Percentiles rank a stretch among this genome's conserved stretches.
Evolutionary conservation across 176 grass and related monocot genomes (phyloP).

Genomic region (Pontederia paniculata): DNA sequence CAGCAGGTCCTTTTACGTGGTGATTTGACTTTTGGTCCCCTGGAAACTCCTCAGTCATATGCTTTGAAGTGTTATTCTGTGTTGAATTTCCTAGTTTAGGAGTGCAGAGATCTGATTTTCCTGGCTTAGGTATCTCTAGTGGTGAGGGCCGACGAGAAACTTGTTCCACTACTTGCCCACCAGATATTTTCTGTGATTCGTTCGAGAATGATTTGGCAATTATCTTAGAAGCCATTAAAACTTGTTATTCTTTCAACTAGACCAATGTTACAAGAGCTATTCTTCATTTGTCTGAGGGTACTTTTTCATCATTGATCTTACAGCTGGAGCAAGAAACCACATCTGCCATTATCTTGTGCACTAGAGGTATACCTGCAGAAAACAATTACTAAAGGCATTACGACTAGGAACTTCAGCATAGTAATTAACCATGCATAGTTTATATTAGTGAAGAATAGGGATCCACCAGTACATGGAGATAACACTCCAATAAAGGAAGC

Average conservation of each 20-base stretch:
- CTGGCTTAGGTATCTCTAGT: slow-evolving; percentile 1
- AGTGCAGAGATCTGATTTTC: slow-evolving; percentile 4
- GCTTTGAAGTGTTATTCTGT: too few species aligned
- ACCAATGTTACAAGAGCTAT: neutral
- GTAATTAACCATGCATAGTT: too few species aligned
- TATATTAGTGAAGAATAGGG: too few species aligned
- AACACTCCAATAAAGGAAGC: too few species aligned
- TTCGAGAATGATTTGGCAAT: neutral
- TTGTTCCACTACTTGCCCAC: neutral
- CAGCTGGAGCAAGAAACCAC: neutral
- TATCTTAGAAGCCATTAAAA: slow-evolving; percentile 32
- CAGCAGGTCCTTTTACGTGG: neutral
- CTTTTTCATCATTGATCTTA: neutral
- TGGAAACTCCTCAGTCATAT: neutral
- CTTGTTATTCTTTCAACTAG: neutral
- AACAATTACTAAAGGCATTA: too few species aligned
- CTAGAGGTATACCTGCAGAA: neutral
- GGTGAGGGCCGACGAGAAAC: slow-evolving; percentile 5
- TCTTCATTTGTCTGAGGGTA: neutral
- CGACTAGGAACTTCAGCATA: too few species aligned
- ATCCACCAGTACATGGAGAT: too few species aligned
- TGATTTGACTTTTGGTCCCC: neutral
- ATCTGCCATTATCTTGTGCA: neutral
- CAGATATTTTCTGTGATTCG: slow-evolving; percentile 13
- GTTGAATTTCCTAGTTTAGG: neutral